A percentile compares a stretch with the other conserved stretches of the same genome.
Conservation (phyloP, 2,329 filamentous ascomycete species). For the Colletotrichum sp. region DNA sequence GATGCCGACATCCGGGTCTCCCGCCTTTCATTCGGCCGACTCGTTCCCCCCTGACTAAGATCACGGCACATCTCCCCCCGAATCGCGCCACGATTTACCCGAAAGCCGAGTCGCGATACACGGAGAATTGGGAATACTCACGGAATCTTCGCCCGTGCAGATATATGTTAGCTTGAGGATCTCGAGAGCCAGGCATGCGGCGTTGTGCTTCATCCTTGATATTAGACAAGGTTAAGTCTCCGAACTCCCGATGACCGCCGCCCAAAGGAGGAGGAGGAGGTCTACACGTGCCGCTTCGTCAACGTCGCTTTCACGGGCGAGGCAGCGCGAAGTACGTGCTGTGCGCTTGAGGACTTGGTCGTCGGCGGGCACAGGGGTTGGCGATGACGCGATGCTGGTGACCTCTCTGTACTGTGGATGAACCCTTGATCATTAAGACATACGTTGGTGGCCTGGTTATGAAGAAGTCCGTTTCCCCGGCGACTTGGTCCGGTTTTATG, state of each 20-base stretch:
- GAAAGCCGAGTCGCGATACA: not conserved
- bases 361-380: no score
- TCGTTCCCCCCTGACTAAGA: not conserved
- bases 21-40: not conserved
- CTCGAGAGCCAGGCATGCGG: not conserved
- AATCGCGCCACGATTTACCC: not conserved
- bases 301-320: conserved; percentile 96
- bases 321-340: conserved; percentile 86
- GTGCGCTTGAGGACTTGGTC: no score
- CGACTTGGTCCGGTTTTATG: not conserved
- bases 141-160: not conserved
- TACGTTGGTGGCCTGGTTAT: not conserved
- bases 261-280: conserved; percentile 85
- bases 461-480: not conserved
- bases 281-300: conserved; percentile 96
- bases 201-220: not conserved
- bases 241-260: conserved; percentile 84
- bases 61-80: not conserved
- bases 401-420: no score
- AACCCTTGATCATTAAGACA: not conserved
- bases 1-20: not conserved
- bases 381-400: not conserved
- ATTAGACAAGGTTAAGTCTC: not conserved
- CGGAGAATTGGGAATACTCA: no score
- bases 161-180: not conserved